phyloP scores from a whole-genome alignment of 2,329 filamentous ascomycete genomes.

The Apiospora sp. region DNA sequence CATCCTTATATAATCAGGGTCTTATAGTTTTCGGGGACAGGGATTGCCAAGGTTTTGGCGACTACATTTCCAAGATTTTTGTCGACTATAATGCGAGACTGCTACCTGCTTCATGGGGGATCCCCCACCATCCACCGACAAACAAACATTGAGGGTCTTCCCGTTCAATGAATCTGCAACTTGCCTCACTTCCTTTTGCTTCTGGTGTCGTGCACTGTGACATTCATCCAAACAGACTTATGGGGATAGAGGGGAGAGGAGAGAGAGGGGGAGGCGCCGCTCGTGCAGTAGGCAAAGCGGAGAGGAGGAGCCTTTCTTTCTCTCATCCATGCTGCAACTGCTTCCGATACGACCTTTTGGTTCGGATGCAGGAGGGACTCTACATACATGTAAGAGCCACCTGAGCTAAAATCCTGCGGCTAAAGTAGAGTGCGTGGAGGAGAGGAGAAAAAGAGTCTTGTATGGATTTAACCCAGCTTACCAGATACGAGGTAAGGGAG shows the following conservation, averaged over 20 bases:
- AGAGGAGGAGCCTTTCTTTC: neutral
- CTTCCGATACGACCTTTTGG: constrained; percentile 5
- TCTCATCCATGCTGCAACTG: too few relatives aligned
- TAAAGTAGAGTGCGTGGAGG: constrained; percentile 12
- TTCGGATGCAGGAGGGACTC: neutral
- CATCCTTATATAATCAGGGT: constrained; percentile 13
- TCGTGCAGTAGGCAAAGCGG: constrained; percentile 12
- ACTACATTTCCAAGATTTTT: constrained; percentile 11
- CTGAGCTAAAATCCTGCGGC: neutral
- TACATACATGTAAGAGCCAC: neutral
- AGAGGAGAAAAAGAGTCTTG: neutral
- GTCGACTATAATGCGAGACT: neutral
- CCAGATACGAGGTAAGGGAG: constrained; percentile 1
- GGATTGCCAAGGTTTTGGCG: constrained; percentile 13
- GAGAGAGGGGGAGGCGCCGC: neutral
- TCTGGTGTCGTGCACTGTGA: neutral
- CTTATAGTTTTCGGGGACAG: neutral
- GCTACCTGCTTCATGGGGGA: constrained; percentile 10
- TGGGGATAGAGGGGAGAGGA: neutral
- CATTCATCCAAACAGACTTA: neutral
- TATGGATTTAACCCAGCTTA: neutral
- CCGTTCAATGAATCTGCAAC: neutral
- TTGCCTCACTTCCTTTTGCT: neutral
- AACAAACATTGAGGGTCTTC: neutral
- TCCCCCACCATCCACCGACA: neutral